Base-by-base conservation (phyloP, 257 asterid genomes). In the Paulownia fortunei region DNA sequence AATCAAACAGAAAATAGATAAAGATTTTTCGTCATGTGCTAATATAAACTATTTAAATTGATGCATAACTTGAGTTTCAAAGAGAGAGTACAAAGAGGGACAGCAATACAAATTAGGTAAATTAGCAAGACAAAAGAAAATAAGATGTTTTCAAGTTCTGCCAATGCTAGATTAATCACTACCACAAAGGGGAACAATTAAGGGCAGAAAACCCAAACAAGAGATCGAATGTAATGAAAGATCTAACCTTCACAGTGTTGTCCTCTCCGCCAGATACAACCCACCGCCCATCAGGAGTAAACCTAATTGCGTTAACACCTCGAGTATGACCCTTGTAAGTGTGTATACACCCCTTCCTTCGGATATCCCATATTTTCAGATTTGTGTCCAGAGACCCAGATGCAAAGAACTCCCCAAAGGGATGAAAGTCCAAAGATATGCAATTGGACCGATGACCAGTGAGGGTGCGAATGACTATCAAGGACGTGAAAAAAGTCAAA, bases 281-380 rank as follows among this genome's bases (percentile, higher is more conserved):
- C 99, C 99, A 95, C 52, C 99, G 91, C 42, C 99, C 99, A 87
- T 95, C 99, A 52, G 99, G 99, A 12, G 99, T 93, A 81, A 95
- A 95, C 83, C 99, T 89, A 84, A 95, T 90, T 64, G 93, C 89
- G 72, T 85, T 95, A 80, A 95, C 97, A 30, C 99, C 98, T 72
- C 99, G 89, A 46, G 97, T 95, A 76, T 95, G 99, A 61, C 99
- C 98, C 87, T 95, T 95, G 90, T 95, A 95, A 56, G 99, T 95
- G 88, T 95, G 99, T 81, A 91, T 93, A 72, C 96, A 93, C 59
- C 99, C 98, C 85, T 95, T 95, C 80, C 97, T 86, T 81, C 99
- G 87, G 68, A 95, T 95, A 82, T 95, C 99, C 99, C 99, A 95
- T 87, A 95, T 95, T 85, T 95, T 95, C 72, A 95, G 88, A 84